phyloP scores from a whole-genome alignment of 768 basidiomycete species.

The Lyophyllum shimeji region DNA sequence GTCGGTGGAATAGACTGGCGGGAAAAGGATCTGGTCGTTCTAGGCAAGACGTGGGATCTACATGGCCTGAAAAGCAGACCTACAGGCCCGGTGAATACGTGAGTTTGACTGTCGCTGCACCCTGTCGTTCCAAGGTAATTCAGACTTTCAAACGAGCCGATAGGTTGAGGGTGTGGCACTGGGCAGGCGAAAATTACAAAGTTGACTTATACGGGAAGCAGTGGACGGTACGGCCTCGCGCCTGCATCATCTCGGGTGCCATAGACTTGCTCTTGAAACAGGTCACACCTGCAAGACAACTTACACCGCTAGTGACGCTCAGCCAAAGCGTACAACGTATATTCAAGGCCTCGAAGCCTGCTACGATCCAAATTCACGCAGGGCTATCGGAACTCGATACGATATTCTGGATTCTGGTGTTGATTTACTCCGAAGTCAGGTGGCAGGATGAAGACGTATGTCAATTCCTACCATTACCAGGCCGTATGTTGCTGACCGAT shows the following conservation, averaged over 20 bases:
- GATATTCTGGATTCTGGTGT: slow-evolving; percentile 10
- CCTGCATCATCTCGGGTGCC: neutral
- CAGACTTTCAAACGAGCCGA: neutral
- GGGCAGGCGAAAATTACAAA: slow-evolving; percentile 6
- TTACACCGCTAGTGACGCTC: slow-evolving; percentile 6
- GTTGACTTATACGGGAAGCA: slow-evolving; percentile 6
- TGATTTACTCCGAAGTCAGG: slow-evolving; percentile 11
- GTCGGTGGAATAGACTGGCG: slow-evolving; percentile 14
- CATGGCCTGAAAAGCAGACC: slow-evolving; percentile 6
- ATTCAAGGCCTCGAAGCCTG: slow-evolving; percentile 9
- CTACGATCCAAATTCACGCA: slow-evolving; percentile 5
- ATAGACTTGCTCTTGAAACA: neutral
- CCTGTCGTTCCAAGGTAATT: neutral
- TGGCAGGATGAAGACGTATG: slow-evolving; percentile 13
- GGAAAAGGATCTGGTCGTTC: slow-evolving; percentile 4
- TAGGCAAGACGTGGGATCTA: slow-evolving; percentile 9
- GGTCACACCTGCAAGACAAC: neutral
- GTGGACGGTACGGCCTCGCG: slow-evolving; percentile 8
- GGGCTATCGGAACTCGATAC: slow-evolving; percentile 1
- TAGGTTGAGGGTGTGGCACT: slow-evolving; percentile 13
- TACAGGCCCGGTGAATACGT: neutral
- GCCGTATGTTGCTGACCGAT: neutral
- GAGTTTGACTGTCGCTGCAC: neutral
- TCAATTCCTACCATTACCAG: neutral
- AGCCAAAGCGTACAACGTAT: slow-evolving; percentile 7